Conservation (phyloP, 2,329 filamentous ascomycete species). For the Beauveria sp. region DNA sequence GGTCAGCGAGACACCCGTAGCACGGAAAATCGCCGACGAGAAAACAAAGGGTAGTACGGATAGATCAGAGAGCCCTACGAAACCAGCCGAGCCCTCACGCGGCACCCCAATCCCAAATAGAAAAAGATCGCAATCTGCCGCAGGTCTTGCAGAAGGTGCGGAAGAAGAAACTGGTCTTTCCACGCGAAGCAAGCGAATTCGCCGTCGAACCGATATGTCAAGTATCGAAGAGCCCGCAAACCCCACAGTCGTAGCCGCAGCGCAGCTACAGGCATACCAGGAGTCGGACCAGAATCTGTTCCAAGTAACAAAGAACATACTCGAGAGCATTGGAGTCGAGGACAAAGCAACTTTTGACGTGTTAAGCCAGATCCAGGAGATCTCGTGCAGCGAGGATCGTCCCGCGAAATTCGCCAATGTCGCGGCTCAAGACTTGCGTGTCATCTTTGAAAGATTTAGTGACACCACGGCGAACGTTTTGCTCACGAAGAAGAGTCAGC, state of each 20-base stretch:
- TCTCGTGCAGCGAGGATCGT: slow-evolving; percentile 43
- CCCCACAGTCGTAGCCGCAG: slow-evolving; percentile 42
- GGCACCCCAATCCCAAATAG: slow-evolving; percentile 38
- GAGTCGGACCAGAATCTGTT: slow-evolving; percentile 50
- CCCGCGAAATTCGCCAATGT: slow-evolving; percentile 38
- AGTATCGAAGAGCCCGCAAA: slow-evolving; percentile 46
- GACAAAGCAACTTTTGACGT: slow-evolving; percentile 38
- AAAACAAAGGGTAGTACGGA: slow-evolving; percentile 16
- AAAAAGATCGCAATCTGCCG: slow-evolving; percentile 56
- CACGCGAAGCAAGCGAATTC: slow-evolving; percentile 59
- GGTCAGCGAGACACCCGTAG: slow-evolving; percentile 6
- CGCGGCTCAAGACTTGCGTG: slow-evolving; percentile 42
- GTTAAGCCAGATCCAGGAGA: slow-evolving; percentile 44
- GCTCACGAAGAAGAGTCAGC: slow-evolving; percentile 44
- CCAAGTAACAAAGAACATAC: slow-evolving; percentile 45
- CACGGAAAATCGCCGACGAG: slow-evolving; percentile 16
- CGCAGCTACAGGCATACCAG: slow-evolving; percentile 49
- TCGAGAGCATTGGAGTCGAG: slow-evolving; percentile 47
- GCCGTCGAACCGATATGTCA: slow-evolving; percentile 48
- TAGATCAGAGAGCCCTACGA: slow-evolving; percentile 18
- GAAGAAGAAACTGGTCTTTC: slow-evolving; percentile 52
- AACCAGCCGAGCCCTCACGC: slow-evolving; percentile 21
- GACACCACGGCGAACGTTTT: slow-evolving; percentile 47
- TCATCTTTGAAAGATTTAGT: slow-evolving; percentile 41
- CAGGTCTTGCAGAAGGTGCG: slow-evolving; percentile 46